phyloP scores from a whole-genome alignment of 352 stramenopile genomes.

The Globisporangium barbulae region DNA sequence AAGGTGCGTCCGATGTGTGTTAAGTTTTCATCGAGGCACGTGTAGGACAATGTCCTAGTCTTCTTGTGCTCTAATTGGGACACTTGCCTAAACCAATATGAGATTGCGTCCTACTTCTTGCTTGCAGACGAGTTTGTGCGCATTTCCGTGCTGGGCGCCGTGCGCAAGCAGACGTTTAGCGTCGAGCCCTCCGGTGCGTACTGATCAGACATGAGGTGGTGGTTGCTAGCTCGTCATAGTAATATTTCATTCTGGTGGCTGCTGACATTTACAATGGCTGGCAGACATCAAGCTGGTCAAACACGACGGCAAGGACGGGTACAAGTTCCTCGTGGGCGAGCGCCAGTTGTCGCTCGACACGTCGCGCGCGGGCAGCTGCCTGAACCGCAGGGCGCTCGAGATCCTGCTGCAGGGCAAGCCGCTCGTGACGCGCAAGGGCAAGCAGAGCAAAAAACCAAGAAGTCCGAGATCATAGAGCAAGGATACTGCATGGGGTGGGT shows the following conservation, averaged over 20 bases:
- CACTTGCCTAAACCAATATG: neutral
- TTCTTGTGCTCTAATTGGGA: slow-evolving; percentile 1
- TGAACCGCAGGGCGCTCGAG: slow-evolving; percentile 64
- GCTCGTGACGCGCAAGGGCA: slow-evolving; percentile 61
- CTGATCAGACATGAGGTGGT: neutral
- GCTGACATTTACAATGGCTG: slow-evolving; percentile 4
- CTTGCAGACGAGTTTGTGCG: slow-evolving; percentile 48
- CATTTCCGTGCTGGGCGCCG: slow-evolving; percentile 43
- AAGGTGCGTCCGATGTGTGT: slow-evolving; percentile 20
- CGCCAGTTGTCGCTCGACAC: slow-evolving; percentile 56
- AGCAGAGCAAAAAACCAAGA: slow-evolving; percentile 51
- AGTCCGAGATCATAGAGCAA: slow-evolving; percentile 16
- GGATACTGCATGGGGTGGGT: too few relatives aligned
- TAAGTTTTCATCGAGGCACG: neutral
- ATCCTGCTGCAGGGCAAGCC: slow-evolving; percentile 67
- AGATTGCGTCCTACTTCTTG: neutral
- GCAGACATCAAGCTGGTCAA: slow-evolving; percentile 56
- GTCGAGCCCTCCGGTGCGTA: slow-evolving; percentile 42
- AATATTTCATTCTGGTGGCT: neutral
- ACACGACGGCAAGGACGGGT: slow-evolving; percentile 50
- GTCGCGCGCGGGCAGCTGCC: slow-evolving; percentile 35
- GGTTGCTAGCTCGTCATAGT: neutral
- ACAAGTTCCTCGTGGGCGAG: slow-evolving; percentile 55
- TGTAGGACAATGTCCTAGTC: neutral
- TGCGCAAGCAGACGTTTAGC: slow-evolving; percentile 44